Base-by-base conservation (phyloP, 371 early-diverging fungal genomes). In the Apophysomyces elegans region DNA sequence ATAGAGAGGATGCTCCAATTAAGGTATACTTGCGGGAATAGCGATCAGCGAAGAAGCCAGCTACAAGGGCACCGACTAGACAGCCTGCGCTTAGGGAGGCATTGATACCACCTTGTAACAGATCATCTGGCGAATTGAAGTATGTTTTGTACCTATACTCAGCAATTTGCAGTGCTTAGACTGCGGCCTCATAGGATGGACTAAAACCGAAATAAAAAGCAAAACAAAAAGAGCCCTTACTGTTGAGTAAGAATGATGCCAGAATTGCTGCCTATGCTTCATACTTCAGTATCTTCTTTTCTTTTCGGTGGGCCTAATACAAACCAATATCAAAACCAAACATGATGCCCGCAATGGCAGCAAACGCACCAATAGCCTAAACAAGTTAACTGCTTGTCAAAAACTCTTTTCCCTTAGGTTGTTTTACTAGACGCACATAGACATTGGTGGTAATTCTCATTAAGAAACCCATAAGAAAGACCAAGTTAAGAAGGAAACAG, bases 81-180 rank as follows among this genome's bases (percentile, higher is more conserved):
- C 77, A 77, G 38, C 72, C 72, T 59, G 74, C 74, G 63, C 69
- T 66, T n/a, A 77, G 59, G 16, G 79, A 71, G 50, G 76, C 78
- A 63, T 88, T 90, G 68, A 91, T 86, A 50, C 89, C 86, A 58
- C 90, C 90, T 54, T 86, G 85, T 26, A 83, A 72, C 5, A 84
- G 67, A 4, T 78, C 76, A 18, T 61, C 60, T 0, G 90, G 91
- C 37, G 77, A 26, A 44, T 84, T 32, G 66, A 90, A 91, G 72
- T 82, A 91, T 0, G 63, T 58, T 59, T 81, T 72, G 59, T 84
- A 86, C 16, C 46, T 45, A 13, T 12, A 1, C 32, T 26, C 32
- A 26, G 2, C 32, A 26, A 26, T 26, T 26, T 26, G 32, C 43
- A 43, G 2, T 13, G 1, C 6, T 13, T 11, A 45, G 46, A 13